Conservation (phyloP, 1,284 basidiomycete genomes). For the Fistulinella cinereoalba region DNA sequence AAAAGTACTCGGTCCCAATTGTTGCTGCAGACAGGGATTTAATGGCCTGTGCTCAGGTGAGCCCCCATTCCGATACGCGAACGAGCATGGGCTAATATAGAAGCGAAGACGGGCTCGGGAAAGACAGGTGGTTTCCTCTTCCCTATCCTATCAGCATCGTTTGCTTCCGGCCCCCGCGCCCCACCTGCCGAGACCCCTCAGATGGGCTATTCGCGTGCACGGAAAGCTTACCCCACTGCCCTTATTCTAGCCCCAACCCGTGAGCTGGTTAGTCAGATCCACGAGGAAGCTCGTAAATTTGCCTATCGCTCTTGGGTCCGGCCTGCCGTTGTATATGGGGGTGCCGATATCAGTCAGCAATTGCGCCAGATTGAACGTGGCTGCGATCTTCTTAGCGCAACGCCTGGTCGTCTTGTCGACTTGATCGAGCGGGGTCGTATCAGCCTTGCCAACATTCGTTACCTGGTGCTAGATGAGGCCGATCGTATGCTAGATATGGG, state of each 20-base stretch:
- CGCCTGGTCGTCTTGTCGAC: constrained; percentile 96
- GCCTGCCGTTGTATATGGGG: constrained; percentile 90
- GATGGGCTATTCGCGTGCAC: too few species aligned
- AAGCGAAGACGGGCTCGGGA: constrained; percentile 74
- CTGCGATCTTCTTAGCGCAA: constrained; percentile 92
- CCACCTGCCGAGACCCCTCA: constrained; percentile 91
- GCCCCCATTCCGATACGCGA: constrained; percentile 39
- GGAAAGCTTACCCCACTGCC: too few species aligned
- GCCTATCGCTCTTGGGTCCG: constrained; percentile 38
- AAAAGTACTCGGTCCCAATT: constrained; percentile 97
- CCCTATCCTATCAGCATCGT: constrained; percentile 94
- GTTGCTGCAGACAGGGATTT: constrained; percentile 94
- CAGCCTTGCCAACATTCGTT: constrained; percentile 94
- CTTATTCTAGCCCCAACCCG: constrained; percentile 95
- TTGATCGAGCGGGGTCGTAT: constrained; percentile 95
- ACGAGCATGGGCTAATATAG: constrained; percentile 5
- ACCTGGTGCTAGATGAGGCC: constrained; percentile 99
- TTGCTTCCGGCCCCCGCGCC: constrained; percentile 83
- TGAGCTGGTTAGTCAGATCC: constrained; percentile 97
- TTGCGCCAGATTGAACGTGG: constrained; percentile 71
- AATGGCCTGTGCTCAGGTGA: constrained; percentile 98
- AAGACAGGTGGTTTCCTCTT: constrained; percentile 99
- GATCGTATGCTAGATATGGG: constrained; percentile 98
- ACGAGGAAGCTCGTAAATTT: constrained; percentile 90
- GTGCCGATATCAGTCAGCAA: constrained; percentile 96